Evolutionary conservation across 108 stramenopile species (phyloP).

Genomic region (Pinguiococcus pyrenoidosus): DNA sequence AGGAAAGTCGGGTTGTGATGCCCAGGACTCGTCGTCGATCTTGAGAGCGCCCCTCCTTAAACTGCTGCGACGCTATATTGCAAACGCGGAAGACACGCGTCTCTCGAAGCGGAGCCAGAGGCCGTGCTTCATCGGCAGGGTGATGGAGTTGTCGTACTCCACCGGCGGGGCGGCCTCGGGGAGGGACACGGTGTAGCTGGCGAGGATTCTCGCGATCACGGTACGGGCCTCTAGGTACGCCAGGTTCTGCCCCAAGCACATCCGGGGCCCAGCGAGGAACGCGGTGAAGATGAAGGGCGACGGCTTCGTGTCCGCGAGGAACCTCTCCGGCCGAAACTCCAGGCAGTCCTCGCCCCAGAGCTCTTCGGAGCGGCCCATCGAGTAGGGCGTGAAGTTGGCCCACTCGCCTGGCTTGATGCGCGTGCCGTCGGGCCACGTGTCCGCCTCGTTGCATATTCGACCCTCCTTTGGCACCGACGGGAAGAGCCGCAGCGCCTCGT

Average conservation of each 20-base stretch:
- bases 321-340: slow-evolving; percentile 37
- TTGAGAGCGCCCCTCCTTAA: too few relatives aligned
- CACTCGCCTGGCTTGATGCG: slow-evolving; percentile 15
- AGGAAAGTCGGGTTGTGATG: too few relatives aligned
- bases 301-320: slow-evolving; percentile 17
- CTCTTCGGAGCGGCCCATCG: slow-evolving; percentile 22
- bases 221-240: not conserved
- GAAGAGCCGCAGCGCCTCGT: slow-evolving; percentile 41
- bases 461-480: slow-evolving; percentile 34
- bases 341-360: slow-evolving; percentile 33
- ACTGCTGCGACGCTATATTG: too few relatives aligned
- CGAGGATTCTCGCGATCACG: not conserved
- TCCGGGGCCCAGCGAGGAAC: slow-evolving; percentile 9
- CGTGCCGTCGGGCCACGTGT: slow-evolving; percentile 46
- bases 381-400: slow-evolving; percentile 21
- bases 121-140: not conserved
- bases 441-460: slow-evolving; percentile 23
- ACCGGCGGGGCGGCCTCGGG: not conserved
- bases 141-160: not conserved
- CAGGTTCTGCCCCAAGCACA: slow-evolving; percentile 11
- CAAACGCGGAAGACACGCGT: too few relatives aligned
- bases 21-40: too few relatives aligned
- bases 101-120: not conserved
- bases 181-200: not conserved
- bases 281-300: slow-evolving; percentile 7